Conservation (phyloP, 148 eudicot species). For the Pharnaceum exiguum region DNA sequence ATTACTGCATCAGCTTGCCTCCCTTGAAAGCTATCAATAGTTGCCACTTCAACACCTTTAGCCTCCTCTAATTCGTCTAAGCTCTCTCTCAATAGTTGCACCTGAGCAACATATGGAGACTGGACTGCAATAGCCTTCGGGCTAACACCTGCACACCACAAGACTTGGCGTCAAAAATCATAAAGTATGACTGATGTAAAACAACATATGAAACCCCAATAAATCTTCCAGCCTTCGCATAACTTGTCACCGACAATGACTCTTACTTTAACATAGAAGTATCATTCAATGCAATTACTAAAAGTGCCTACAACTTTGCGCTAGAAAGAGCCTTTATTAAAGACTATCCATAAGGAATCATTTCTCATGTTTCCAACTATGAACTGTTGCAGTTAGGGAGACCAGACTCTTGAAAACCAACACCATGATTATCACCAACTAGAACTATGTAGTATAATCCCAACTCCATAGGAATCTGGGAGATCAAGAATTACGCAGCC, state of each 20-base stretch:
- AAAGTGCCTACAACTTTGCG: neutral
- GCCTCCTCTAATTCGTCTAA: slow-evolving; percentile 56
- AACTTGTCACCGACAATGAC: no score
- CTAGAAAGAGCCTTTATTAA: neutral
- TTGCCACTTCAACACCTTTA: slow-evolving; percentile 69
- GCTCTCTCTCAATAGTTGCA: slow-evolving; percentile 74
- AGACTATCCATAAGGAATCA: no score
- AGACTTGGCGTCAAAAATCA: neutral
- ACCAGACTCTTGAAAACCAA: no score
- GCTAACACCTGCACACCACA: slow-evolving; percentile 53
- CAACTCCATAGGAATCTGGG: no score
- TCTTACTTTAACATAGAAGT: no score
- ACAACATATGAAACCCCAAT: no score
- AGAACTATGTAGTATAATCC: no score
- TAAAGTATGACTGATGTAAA: no score
- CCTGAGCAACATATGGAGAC: slow-evolving; percentile 95
- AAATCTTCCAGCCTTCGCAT: no score
- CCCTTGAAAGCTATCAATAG: slow-evolving; percentile 88
- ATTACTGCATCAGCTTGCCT: slow-evolving; percentile 91
- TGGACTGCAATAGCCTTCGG: slow-evolving; percentile 75
- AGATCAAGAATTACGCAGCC: no score
- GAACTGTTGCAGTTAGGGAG: neutral
- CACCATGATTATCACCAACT: no score
- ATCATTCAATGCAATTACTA: no score
- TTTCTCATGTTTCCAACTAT: neutral